phyloP scores from a whole-genome alignment of 1,284 basidiomycete species.

The Apiotrichum montevideense region DNA sequence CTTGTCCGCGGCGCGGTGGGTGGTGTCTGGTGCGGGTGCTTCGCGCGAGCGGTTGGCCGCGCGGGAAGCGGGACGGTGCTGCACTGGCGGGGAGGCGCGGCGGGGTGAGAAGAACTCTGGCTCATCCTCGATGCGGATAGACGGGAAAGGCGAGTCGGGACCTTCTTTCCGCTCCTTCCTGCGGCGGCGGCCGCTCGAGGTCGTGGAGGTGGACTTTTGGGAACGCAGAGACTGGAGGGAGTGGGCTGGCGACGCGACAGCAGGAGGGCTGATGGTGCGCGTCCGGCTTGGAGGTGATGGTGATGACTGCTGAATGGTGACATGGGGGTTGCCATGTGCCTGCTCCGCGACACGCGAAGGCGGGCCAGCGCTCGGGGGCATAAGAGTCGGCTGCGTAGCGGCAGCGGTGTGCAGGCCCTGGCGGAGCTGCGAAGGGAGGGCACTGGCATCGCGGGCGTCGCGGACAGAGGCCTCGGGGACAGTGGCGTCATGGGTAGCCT shows the following conservation, averaged over 20 bases:
- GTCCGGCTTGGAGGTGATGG: background rate
- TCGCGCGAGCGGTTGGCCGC: background rate
- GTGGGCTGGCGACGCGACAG: background rate
- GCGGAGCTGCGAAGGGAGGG: conserved; percentile 29
- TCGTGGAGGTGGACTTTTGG: background rate
- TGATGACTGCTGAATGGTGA: background rate
- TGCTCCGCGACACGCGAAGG: conserved; percentile 7
- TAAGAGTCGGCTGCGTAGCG: conserved; percentile 14
- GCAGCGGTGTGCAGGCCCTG: conserved; percentile 37
- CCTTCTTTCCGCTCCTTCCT: conserved; percentile 13
- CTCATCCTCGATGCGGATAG: conserved; percentile 70
- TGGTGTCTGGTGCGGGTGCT: background rate
- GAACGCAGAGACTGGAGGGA: background rate
- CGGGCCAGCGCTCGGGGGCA: conserved; percentile 19
- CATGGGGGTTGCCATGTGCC: background rate
- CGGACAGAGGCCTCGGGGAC: too few species aligned
- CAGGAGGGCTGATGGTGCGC: background rate
- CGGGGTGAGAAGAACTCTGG: conserved; percentile 66
- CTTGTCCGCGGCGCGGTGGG: background rate
- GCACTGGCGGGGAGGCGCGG: background rate
- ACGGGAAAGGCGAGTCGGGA: conserved; percentile 63
- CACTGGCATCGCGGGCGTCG: background rate
- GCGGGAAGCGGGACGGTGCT: background rate
- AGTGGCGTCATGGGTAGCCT: too few species aligned
- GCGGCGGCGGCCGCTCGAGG: conserved; percentile 1